Evolutionary conservation across 495 filamentous ascomycete genomes (phyloP).

Genomic region (Pyrenula massariospora): DNA sequence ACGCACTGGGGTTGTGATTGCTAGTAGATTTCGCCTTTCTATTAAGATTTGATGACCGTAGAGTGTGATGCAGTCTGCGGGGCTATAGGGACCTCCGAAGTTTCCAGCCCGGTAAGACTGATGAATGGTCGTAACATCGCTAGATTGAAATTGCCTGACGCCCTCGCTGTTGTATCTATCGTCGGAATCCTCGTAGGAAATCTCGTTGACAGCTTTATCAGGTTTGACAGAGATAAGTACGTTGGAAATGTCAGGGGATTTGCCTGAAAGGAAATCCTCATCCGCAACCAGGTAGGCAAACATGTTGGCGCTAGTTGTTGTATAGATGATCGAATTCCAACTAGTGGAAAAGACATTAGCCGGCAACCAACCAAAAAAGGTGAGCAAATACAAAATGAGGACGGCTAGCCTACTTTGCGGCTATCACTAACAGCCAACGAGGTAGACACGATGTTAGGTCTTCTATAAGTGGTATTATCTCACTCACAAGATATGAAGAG

Average conservation of each 20-base stretch:
- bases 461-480: not conserved
- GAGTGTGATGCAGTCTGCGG: not conserved
- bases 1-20: not conserved
- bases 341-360: too few species aligned
- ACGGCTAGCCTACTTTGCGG: not conserved
- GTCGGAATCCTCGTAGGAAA: too few species aligned
- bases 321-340: slow-evolving; percentile 25
- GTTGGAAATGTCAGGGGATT: not conserved
- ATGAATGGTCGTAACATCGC: too few species aligned
- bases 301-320: slow-evolving; percentile 21
- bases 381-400: too few species aligned
- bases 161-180: too few species aligned
- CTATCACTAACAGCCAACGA: not conserved
- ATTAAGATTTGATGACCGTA: not conserved
- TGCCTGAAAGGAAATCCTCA: slow-evolving; percentile 9
- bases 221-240: not conserved
- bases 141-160: not conserved
- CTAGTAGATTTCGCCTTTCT: not conserved
- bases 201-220: not conserved
- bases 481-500: slow-evolving; percentile 8
- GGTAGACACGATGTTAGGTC: not conserved
- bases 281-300: slow-evolving; percentile 20
- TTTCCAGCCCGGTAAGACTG: not conserved
- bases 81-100: not conserved
- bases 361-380: too few species aligned